phyloP scores from a whole-genome alignment of 495 filamentous ascomycete species.

The Collariella sp. region DNA sequence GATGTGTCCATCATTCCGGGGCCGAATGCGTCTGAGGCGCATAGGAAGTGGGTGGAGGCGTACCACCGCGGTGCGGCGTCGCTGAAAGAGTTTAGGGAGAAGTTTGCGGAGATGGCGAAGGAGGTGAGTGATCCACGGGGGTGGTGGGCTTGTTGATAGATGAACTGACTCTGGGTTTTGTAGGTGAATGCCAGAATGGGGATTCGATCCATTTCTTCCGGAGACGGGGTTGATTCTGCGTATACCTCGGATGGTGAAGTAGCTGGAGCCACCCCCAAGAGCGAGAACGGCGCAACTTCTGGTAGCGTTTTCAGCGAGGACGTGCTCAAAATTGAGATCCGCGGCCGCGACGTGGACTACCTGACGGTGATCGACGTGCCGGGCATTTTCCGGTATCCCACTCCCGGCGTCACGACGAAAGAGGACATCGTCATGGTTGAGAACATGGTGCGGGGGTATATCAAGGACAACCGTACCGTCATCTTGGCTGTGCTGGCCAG shows the following conservation, averaged over 20 bases:
- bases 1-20: slow-evolving; percentile 39
- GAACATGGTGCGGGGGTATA: slow-evolving; percentile 46
- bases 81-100: slow-evolving; percentile 6
- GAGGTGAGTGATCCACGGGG: slow-evolving; percentile 21
- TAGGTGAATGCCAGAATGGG: slow-evolving; percentile 34
- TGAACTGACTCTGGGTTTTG: no score
- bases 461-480: slow-evolving; percentile 38
- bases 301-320: slow-evolving; percentile 39
- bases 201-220: slow-evolving; percentile 15
- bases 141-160: no score
- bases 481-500: slow-evolving; percentile 52
- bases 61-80: slow-evolving; percentile 12
- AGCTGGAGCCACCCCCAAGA: not conserved
- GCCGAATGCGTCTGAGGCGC: slow-evolving; percentile 17
- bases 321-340: slow-evolving; percentile 49
- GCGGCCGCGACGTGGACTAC: slow-evolving; percentile 46
- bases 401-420: slow-evolving; percentile 38
- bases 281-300: no score
- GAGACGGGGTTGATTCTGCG: not conserved
- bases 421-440: slow-evolving; percentile 42
- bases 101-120: slow-evolving; percentile 19
- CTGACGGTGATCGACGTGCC: slow-evolving; percentile 57
- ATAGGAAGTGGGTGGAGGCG: slow-evolving; percentile 11
- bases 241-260: not conserved
- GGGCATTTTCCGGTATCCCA: slow-evolving; percentile 52